Evolutionary conservation across 2,329 filamentous ascomycete species (phyloP).

Genomic region (Zymoseptoria tritici): DNA sequence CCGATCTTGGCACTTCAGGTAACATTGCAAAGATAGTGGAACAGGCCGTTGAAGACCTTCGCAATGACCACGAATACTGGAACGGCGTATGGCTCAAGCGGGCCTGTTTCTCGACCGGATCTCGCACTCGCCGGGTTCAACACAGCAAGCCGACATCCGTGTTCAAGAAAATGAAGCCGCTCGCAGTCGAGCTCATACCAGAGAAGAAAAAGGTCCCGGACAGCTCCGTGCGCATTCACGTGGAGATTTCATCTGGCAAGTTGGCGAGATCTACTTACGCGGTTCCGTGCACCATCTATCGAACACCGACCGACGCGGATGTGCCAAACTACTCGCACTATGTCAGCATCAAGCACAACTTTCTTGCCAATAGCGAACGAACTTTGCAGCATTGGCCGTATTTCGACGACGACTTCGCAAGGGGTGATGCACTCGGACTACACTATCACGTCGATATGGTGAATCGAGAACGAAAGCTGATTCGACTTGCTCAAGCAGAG

Average conservation of each 20-base stretch:
- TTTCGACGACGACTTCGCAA: constrained; percentile 29
- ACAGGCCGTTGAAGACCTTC: constrained; percentile 21
- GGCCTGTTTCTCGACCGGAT: constrained; percentile 9
- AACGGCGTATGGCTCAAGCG: constrained; percentile 14
- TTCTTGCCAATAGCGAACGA: constrained; percentile 36
- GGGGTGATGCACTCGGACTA: constrained; percentile 24
- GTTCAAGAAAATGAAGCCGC: constrained; percentile 13
- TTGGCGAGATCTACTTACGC: constrained; percentile 2
- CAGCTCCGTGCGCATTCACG: not conserved
- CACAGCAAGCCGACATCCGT: constrained; percentile 5
- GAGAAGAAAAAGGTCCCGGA: not conserved
- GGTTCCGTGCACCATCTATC: constrained; percentile 6
- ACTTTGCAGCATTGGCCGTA: constrained; percentile 37
- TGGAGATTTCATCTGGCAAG: constrained; percentile 2
- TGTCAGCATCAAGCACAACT: constrained; percentile 34
- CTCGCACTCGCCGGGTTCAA: not conserved
- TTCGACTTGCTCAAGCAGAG: constrained; percentile 31
- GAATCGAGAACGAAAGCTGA: constrained; percentile 25
- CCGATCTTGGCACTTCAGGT: constrained; percentile 1
- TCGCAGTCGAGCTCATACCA: not conserved
- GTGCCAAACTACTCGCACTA: constrained; percentile 38
- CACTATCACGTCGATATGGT: constrained; percentile 26
- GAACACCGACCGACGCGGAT: constrained; percentile 3
- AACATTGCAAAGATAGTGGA: constrained; percentile 20
- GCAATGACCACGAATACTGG: constrained; percentile 24